These are phyloP conservation scores for Podaxis rugospora DNA, from an alignment of 768 basidiomycete genomes.

Conservation along the genomic window DNA sequence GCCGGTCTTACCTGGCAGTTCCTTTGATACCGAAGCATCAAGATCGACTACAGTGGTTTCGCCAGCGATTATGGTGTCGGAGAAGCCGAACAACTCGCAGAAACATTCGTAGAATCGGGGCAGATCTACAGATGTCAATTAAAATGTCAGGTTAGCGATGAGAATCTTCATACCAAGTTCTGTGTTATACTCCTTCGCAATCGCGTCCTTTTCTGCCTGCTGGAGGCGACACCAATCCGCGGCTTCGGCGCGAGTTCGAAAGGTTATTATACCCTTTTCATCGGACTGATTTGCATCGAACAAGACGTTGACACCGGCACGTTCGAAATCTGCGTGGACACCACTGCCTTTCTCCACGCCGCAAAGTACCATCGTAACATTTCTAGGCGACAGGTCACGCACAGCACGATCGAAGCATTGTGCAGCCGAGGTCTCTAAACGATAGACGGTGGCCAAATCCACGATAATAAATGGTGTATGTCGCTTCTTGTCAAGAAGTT, in stretches of 20 bases:
- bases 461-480: neutral
- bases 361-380: neutral
- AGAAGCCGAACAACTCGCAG: neutral
- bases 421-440: conserved; percentile 1
- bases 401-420: conserved; percentile 6
- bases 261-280: neutral
- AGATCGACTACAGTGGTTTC: neutral
- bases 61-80: neutral
- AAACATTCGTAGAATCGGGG: neutral
- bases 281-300: neutral
- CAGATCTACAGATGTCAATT: neutral
- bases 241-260: neutral
- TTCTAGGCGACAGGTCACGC: neutral
- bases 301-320: neutral
- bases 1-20: neutral
- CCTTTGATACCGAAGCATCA: neutral
- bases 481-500: conserved; percentile 1
- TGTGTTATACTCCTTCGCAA: neutral
- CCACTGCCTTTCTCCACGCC: conserved; percentile 1
- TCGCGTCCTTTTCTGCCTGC: neutral
- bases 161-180: neutral
- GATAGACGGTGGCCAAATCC: neutral
- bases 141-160: neutral
- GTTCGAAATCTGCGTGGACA: conserved; percentile 1
- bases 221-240: neutral